Conservation (phyloP, 345 rosid genomes). For the Eucalyptus coolabah region DNA sequence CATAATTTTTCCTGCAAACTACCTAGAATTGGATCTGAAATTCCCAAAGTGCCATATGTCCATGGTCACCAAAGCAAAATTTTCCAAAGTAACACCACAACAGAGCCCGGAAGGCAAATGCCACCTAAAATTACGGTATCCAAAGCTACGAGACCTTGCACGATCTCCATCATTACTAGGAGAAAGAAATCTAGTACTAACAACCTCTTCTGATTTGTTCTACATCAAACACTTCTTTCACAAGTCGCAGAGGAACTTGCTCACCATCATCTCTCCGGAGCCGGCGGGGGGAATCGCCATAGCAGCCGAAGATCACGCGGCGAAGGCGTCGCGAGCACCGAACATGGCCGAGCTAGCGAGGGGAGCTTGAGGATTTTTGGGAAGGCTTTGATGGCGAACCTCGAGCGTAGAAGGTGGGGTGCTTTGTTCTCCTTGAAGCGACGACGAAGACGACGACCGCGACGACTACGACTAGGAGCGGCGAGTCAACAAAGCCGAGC, state of each 20-base stretch:
- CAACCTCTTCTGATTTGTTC: neutral
- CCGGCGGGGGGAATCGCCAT: neutral
- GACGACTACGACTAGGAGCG: neutral
- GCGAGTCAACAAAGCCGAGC: neutral
- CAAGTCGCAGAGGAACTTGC: slow-evolving; percentile 37
- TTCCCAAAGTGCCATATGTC: neutral
- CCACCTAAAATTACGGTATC: neutral
- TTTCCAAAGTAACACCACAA: neutral
- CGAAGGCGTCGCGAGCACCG: neutral
- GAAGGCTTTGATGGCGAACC: neutral
- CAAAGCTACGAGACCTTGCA: accelerated
- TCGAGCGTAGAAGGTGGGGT: neutral
- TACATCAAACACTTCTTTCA: neutral
- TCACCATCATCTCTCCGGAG: neutral
- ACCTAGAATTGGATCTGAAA: neutral
- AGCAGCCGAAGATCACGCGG: neutral
- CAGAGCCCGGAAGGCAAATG: neutral
- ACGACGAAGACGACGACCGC: neutral
- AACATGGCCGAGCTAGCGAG: neutral
- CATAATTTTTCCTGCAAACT: neutral
- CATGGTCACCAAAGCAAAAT: neutral
- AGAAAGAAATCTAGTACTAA: neutral
- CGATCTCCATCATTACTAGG: neutral
- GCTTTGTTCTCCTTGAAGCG: neutral
- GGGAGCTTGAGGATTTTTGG: neutral